These are phyloP conservation scores for Aureobasidium uvarum DNA, from an alignment of 2,329 filamentous ascomycete species.

Conservation along the genomic window DNA sequence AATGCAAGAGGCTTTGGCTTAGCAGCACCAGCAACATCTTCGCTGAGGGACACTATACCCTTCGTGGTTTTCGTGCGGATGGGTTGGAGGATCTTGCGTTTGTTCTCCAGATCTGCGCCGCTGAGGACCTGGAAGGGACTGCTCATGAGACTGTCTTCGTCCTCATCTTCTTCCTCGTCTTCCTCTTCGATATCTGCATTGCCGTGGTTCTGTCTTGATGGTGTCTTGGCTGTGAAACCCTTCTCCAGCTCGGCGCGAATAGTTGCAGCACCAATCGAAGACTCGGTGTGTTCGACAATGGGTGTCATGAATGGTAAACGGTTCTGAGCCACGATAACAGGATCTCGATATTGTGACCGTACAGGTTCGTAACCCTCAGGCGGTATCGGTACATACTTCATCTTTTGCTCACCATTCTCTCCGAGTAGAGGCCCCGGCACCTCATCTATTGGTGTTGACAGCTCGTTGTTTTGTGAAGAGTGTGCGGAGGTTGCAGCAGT, in stretches of 20 bases:
- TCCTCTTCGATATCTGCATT: constrained; percentile 42
- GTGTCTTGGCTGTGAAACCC: constrained; percentile 67
- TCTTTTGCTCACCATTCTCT: constrained; percentile 49
- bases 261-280: constrained; percentile 69
- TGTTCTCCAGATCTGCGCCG: constrained; percentile 42
- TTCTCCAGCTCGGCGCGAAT: constrained; percentile 57
- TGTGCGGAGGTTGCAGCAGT: constrained; percentile 41
- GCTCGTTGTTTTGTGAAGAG: constrained; percentile 33
- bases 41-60: constrained; percentile 40
- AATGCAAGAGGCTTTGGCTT: constrained; percentile 34
- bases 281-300: constrained; percentile 93
- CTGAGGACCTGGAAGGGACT: constrained; percentile 69
- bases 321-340: constrained; percentile 77
- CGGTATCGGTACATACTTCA: constrained; percentile 72
- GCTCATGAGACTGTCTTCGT: constrained; percentile 54
- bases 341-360: constrained; percentile 75
- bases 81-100: constrained; percentile 52
- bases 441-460: constrained; percentile 40
- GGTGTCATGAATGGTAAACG: constrained; percentile 97
- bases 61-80: constrained; percentile 51
- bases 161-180: constrained; percentile 39
- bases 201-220: constrained; percentile 58
- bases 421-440: constrained; percentile 49
- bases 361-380: constrained; percentile 80
- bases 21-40: constrained; percentile 27